These are phyloP conservation scores for Pharnaceum exiguum DNA, from an alignment of 148 eudicot genomes.

Conservation along the genomic window DNA sequence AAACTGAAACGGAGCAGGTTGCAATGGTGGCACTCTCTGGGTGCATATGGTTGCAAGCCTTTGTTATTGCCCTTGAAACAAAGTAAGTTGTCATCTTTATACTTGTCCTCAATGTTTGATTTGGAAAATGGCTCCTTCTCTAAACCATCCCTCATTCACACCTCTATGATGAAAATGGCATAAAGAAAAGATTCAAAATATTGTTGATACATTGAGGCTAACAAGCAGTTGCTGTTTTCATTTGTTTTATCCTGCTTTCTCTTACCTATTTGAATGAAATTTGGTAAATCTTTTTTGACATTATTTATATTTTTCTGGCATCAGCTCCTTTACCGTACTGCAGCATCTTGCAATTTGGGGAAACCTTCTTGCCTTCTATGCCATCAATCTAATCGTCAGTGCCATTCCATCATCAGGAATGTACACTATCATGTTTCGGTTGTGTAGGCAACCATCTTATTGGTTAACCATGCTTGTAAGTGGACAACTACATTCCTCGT, in stretches of 20 bases:
- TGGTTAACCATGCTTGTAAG: slow-evolving; percentile 94
- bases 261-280: neutral
- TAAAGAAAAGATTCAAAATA: too few relatives aligned
- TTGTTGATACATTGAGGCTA: too few relatives aligned
- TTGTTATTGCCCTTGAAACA: slow-evolving; percentile 85
- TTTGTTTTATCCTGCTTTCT: slow-evolving; percentile 11
- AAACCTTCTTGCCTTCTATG: slow-evolving; percentile 69
- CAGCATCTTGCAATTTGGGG: slow-evolving; percentile 99
- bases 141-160: too few relatives aligned
- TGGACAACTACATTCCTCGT: neutral
- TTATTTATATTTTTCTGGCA: slow-evolving; percentile 6
- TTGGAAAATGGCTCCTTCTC: slow-evolving; percentile 1
- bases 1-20: slow-evolving; percentile 91
- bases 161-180: too few relatives aligned
- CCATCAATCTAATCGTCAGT: slow-evolving; percentile 82
- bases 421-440: slow-evolving; percentile 95
- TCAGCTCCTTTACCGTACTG: slow-evolving; percentile 81
- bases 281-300: neutral
- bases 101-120: neutral
- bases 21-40: slow-evolving; percentile 97
- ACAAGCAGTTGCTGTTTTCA: slow-evolving; percentile 4
- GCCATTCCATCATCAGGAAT: slow-evolving; percentile 78
- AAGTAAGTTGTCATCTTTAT: slow-evolving; percentile 53
- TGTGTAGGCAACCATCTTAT: slow-evolving; percentile 82
- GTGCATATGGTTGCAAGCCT: slow-evolving; percentile 98